These are phyloP conservation scores for Saccharomycopsis microspora DNA, from an alignment of 805 yeast species.

Conservation along the genomic window DNA sequence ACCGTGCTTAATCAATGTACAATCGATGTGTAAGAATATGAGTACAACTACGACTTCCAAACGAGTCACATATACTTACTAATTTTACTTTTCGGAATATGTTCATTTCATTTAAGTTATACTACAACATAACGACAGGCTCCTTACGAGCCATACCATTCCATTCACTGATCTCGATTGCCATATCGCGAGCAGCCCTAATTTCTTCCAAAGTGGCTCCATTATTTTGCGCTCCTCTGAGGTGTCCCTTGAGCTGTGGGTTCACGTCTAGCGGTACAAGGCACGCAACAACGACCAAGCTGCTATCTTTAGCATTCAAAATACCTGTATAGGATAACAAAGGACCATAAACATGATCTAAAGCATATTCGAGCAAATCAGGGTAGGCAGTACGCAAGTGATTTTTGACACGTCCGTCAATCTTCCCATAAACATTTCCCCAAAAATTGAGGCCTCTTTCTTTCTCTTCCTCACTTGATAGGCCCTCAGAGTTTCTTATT, in stretches of 20 bases:
- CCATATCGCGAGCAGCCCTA: slow-evolving; percentile 45
- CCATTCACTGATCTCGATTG: slow-evolving; percentile 60
- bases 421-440: slow-evolving; percentile 66
- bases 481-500: slow-evolving; percentile 21
- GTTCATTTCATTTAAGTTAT: neutral
- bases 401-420: slow-evolving; percentile 50
- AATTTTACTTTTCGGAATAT: no score
- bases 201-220: slow-evolving; percentile 63
- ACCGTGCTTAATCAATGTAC: no score
- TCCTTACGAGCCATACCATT: slow-evolving; percentile 56
- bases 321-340: slow-evolving; percentile 58
- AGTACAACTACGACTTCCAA: no score
- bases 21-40: no score
- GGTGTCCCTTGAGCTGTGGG: slow-evolving; percentile 86
- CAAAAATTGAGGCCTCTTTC: slow-evolving; percentile 55
- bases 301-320: slow-evolving; percentile 56
- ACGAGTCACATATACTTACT: no score
- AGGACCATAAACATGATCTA: slow-evolving; percentile 68
- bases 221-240: slow-evolving; percentile 72
- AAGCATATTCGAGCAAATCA: slow-evolving; percentile 67
- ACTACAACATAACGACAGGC: slow-evolving; percentile 41
- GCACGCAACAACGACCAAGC: slow-evolving; percentile 65
- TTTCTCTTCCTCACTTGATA: slow-evolving; percentile 17
- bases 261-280: slow-evolving; percentile 88
- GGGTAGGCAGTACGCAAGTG: slow-evolving; percentile 74